Base-by-base conservation (phyloP, 192 early-diverging fungal species). In the Neocallimastix lanati region DNA sequence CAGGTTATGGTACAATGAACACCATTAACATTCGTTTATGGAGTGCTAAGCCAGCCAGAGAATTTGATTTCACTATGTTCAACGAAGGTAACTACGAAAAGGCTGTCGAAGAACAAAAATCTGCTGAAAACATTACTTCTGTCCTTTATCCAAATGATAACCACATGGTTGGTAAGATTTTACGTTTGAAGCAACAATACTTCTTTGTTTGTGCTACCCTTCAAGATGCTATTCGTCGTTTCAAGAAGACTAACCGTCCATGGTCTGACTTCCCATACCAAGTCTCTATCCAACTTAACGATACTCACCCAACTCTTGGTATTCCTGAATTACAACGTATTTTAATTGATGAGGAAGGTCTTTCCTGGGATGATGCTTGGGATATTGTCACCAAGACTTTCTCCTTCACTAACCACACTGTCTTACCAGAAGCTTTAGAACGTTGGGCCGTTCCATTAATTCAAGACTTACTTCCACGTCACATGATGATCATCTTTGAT, bases 381-480 rank as follows among this genome's bases (percentile, higher is more conserved):
- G 89, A 88, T n/a, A 93, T 93, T 79, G 76, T 37, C 28, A 96
- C 92, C 77, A 90, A 87, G 82, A 94, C 93, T 2, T 97, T 97
- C 88, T 97, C 95, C 27, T 98, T 96, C 84, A 99, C 97, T 84
- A 99, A 99, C 87, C 97, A 99, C 88, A 99, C 97, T 5, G 95
- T 99, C 27, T 90, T 99, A 79, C 97, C 97, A 78, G 97, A 99
- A 86, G 97, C 97, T 77, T 90, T 99, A 85, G 97, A 99, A 87
- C 92, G 92, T 82, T 99, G 97, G 97, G 90, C 96, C 2, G 96
- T 98, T 76, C 95, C 97, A 2, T 92, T 97, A 88, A 84, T 99
- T 80, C 87, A 91, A 82, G 92, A 97, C 82, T 88, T 99, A 27
- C 88, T 99, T 79, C 97, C 97, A 37, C 91, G 97, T 81, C 96